Base-by-base conservation (phyloP, 371 early-diverging fungal species). In the Mucor velutinosus region DNA sequence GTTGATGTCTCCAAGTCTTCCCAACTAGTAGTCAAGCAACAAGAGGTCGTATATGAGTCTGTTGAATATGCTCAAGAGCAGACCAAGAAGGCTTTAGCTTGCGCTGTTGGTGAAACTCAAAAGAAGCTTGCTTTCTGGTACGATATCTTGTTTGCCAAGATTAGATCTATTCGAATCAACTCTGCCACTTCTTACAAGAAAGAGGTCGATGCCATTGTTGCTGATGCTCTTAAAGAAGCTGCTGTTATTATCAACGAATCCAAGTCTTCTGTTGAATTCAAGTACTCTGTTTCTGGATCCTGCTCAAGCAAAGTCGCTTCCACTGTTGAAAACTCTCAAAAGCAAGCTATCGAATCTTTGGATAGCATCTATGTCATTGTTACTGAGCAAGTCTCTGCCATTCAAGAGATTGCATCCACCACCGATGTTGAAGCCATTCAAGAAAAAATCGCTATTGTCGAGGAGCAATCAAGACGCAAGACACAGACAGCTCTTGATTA, bases 321-420 rank as follows among this genome's bases (percentile, higher is more conserved):
- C 0, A 53, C 73, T 37, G 47, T 75, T 15, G 45, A 71, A 45
- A 58, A 56, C 17, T 67, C 74, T 30, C 67, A 75, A 62, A 70
- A 70, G 56, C 72, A 80, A 53, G 74, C 73, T 15, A 55, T 75
- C 58, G 59, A 71, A 39, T 72, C 72, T 30, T 64, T 77, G 11
- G 74, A 80, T 53, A 73, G 41, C 21, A 72, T 77, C 27, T 68
- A 74, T 53, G 49, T 49, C 29, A 67, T 75, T 41, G 67, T 80
- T 21, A 49, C 49, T 23, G 61, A 65, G 27, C 73, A 76, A 63
- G 47, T 73, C 5, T 45, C 59, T 53, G 51, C 70, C 17, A 60
- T 81, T 11, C 39, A 67, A 51, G 64, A 80, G 7, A 32, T 77
- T 51, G 41, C 66, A 2, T 53, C 32, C 6, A 27, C 64, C 3